Evolutionary conservation across 1,284 basidiomycete species (phyloP).

Genomic region (Ustilago vetiveriae): DNA sequence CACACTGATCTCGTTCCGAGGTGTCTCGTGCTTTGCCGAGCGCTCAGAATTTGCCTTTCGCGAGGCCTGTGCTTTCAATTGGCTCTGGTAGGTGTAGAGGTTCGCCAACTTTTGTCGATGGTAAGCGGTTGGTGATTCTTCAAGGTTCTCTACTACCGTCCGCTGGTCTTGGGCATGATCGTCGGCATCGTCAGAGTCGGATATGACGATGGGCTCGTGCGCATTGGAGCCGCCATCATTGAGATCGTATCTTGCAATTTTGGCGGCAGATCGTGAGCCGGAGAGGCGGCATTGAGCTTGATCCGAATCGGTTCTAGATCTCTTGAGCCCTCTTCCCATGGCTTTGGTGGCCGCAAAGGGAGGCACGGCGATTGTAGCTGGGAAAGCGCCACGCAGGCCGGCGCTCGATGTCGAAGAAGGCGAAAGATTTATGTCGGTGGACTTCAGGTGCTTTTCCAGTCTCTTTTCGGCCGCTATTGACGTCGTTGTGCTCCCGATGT

Average conservation of each 20-base stretch:
- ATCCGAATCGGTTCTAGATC: neutral
- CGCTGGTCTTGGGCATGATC: neutral
- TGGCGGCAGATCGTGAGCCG: neutral
- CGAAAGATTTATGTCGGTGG: neutral
- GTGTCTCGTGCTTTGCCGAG: neutral
- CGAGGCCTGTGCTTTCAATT: neutral
- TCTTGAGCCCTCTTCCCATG: constrained; percentile 21
- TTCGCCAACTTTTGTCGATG: constrained; percentile 5
- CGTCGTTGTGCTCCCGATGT: neutral
- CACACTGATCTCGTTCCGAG: neutral
- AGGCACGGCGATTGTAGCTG: neutral
- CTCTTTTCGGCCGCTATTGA: neutral
- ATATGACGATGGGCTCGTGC: constrained; percentile 19
- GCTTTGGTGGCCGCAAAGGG: neutral
- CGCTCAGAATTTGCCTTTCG: neutral
- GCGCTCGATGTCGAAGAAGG: neutral
- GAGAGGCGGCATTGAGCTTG: neutral
- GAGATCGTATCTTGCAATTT: neutral
- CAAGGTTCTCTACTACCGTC: neutral
- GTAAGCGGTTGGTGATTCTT: constrained; percentile 2
- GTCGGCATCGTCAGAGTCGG: constrained; percentile 14
- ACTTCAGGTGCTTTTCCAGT: neutral
- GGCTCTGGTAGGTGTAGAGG: constrained; percentile 17
- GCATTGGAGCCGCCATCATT: neutral
- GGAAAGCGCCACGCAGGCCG: neutral